Evolutionary conservation across 371 early-diverging fungal genomes (phyloP).

Genomic region (Vairimorpha ceranae): DNA sequence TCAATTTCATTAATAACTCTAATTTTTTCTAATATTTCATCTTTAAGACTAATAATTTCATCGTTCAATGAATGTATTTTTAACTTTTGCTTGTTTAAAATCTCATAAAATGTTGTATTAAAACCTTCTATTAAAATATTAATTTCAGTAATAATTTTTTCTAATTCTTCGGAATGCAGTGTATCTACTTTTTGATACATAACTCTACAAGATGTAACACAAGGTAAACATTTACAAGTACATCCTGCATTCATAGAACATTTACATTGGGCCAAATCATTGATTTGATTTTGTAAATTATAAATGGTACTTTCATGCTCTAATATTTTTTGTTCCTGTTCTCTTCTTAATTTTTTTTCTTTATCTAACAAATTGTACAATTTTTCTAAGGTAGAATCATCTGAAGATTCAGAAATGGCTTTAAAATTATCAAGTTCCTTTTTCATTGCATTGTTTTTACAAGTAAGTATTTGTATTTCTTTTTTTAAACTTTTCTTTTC

Average conservation of each 20-base stretch:
- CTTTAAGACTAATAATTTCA: not conserved
- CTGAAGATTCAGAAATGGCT: not conserved
- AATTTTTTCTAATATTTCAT: not conserved
- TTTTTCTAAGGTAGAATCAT: constrained; percentile 28
- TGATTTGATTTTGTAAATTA: not conserved
- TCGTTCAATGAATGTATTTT: not conserved
- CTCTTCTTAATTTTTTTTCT: constrained; percentile 34
- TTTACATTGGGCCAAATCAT: not conserved
- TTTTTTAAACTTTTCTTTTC: constrained; percentile 40
- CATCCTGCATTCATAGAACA: not conserved
- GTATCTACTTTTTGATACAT: not conserved
- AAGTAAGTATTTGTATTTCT: constrained; percentile 33
- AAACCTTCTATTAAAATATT: not conserved
- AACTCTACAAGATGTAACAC: not conserved
- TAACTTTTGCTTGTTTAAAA: not conserved
- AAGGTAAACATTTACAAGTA: not conserved
- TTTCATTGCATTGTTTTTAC: constrained; percentile 16
- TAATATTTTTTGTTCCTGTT: constrained; percentile 16
- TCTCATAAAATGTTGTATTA: not conserved
- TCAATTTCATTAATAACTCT: not conserved
- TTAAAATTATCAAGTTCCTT: constrained; percentile 18
- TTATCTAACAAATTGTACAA: constrained; percentile 26
- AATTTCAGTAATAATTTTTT: not conserved
- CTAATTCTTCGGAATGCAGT: not conserved
- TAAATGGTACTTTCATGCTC: constrained; percentile 22